These are phyloP conservation scores for Chloris gayana DNA, from an alignment of 176 grass and related monocot genomes.

Conservation along the genomic window DNA sequence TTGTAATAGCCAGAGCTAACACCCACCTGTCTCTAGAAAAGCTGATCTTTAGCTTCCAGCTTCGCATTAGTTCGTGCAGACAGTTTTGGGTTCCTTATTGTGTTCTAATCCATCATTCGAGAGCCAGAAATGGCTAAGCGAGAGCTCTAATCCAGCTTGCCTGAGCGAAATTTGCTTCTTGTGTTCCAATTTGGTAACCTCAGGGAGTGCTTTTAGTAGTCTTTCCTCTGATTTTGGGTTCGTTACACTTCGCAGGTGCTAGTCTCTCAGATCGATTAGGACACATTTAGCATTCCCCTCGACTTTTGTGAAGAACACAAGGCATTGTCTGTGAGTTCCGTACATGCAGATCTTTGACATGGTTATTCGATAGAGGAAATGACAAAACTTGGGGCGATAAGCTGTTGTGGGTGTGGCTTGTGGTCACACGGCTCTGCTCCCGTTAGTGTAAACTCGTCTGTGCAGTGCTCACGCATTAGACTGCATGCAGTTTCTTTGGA, in stretches of 20 bases:
- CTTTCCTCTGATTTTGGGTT: neutral
- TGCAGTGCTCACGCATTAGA: conserved; percentile 13
- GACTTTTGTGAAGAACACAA: neutral
- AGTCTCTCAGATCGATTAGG: neutral
- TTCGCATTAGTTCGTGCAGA: neutral
- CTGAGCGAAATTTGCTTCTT: neutral
- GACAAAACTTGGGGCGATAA: conserved; percentile 17
- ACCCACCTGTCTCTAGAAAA: neutral
- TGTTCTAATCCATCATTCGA: too few relatives aligned
- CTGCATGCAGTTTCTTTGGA: conserved; percentile 31
- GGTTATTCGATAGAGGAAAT: conserved; percentile 24
- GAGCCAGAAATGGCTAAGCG: neutral
- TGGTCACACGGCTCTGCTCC: conserved; percentile 33
- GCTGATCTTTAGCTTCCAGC: neutral
- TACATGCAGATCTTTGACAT: conserved; percentile 17
- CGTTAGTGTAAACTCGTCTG: neutral
- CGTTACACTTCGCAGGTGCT: neutral
- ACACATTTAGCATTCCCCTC: neutral
- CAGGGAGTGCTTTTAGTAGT: neutral
- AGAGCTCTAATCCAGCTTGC: conserved; percentile 12
- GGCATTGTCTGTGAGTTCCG: neutral
- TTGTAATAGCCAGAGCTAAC: neutral
- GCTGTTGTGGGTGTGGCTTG: conserved; percentile 26
- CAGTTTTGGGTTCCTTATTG: neutral
- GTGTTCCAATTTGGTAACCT: neutral